Conservation (phyloP, 2,329 filamentous ascomycete genomes). For the Arthrinium puccinioides region DNA sequence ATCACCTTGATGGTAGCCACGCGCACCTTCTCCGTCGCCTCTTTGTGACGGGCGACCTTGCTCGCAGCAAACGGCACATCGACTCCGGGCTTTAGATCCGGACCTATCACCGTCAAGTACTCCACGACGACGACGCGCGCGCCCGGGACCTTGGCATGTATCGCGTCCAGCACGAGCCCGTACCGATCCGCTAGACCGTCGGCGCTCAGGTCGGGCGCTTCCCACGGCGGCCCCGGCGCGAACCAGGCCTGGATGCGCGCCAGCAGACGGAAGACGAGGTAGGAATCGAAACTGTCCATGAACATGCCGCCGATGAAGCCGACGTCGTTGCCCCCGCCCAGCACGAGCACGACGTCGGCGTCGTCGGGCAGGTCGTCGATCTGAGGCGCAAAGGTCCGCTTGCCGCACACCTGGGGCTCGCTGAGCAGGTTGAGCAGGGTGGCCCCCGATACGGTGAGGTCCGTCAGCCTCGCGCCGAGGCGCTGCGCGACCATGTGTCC, state of each 20-base stretch:
- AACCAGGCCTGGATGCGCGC: not conserved
- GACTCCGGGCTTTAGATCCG: slow-evolving; percentile 13
- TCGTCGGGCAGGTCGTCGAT: slow-evolving; percentile 23
- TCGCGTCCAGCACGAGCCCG: slow-evolving; percentile 15
- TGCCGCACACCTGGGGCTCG: slow-evolving; percentile 20
- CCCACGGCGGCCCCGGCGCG: not conserved
- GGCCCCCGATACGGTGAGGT: slow-evolving; percentile 27
- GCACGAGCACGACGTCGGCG: slow-evolving; percentile 27
- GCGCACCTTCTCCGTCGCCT: slow-evolving; percentile 13
- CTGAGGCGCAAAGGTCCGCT: slow-evolving; percentile 21
- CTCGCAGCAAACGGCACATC: slow-evolving; percentile 19
- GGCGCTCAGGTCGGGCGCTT: not conserved
- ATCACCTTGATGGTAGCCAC: slow-evolving; percentile 11
- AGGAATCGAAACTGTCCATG: slow-evolving; percentile 7
- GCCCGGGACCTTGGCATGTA: slow-evolving; percentile 29
- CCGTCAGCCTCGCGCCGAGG: slow-evolving; percentile 14
- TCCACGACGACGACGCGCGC: slow-evolving; percentile 35
- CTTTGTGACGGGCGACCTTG: slow-evolving; percentile 13
- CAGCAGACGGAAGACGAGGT: not conserved
- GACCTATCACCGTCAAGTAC: slow-evolving; percentile 25
- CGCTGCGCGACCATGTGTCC: slow-evolving; percentile 22
- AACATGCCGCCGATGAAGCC: slow-evolving; percentile 28
- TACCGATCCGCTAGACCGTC: slow-evolving; percentile 16
- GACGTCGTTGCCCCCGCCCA: slow-evolving; percentile 30
- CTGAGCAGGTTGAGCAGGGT: slow-evolving; percentile 27